Conservation (phyloP, 345 rosid species). For the Eucalyptus cloeziana region DNA sequence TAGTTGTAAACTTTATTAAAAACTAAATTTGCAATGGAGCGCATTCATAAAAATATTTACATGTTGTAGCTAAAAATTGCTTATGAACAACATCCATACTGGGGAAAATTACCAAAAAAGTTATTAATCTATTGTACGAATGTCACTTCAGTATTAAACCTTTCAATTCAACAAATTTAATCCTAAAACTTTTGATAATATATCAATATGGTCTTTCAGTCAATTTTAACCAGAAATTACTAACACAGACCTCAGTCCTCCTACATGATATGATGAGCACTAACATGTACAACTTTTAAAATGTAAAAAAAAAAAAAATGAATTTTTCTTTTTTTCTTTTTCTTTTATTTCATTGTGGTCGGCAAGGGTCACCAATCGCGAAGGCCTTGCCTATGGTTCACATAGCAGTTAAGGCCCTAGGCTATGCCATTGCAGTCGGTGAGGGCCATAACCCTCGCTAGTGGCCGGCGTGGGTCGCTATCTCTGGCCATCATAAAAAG, state of each 20-base stretch:
- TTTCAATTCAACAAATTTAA: neutral
- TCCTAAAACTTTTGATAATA: neutral
- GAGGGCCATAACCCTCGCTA: neutral
- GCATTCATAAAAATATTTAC: neutral
- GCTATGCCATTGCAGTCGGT: neutral
- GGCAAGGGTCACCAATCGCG: fast-evolving
- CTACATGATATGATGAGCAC: neutral
- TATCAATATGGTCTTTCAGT: neutral
- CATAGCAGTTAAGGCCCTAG: neutral
- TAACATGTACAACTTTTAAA: neutral
- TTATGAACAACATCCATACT: neutral
- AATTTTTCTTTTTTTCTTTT: fast-evolving
- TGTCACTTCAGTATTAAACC: fast-evolving
- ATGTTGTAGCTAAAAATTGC: neutral
- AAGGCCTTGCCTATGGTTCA: neutral
- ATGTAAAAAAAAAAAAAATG: neutral
- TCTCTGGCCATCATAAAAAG: neutral
- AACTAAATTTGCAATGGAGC: neutral
- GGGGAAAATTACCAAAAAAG: neutral
- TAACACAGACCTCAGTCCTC: fast-evolving
- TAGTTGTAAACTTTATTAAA: neutral
- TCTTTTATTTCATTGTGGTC: fast-evolving
- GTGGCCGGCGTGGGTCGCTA: fast-evolving
- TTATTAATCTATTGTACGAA: neutral
- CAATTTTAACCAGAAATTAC: fast-evolving